Conservation (phyloP, 352 stramenopile genomes). For the Phytophthora nicotianae region DNA sequence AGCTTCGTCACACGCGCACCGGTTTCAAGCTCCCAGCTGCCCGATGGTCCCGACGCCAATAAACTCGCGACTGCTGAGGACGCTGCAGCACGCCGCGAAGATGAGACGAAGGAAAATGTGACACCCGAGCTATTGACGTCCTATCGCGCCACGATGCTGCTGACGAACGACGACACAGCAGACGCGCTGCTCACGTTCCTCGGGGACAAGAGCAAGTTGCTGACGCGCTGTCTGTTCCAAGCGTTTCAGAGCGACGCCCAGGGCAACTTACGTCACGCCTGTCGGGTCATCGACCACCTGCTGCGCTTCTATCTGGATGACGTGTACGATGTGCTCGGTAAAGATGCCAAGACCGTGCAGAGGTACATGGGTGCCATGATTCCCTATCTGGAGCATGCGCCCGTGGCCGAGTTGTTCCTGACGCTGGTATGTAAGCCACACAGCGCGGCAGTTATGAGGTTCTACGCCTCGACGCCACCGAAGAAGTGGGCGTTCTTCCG, state of each 20-base stretch:
- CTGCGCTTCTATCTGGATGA: conserved; percentile 87
- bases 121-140: conserved; percentile 72
- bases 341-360: conserved; percentile 59
- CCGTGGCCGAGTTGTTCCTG: conserved; percentile 87
- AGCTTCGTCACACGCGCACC: conserved; percentile 66
- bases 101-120: conserved; percentile 46
- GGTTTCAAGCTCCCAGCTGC: conserved; percentile 31
- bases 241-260: conserved; percentile 71
- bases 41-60: conserved; percentile 48
- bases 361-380: conserved; percentile 90
- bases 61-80: conserved; percentile 29
- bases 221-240: conserved; percentile 82
- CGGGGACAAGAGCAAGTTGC: conserved; percentile 73
- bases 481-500: conserved; percentile 92
- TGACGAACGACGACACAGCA: conserved; percentile 85
- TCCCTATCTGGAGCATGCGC: conserved; percentile 75
- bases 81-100: conserved; percentile 19
- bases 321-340: conserved; percentile 85
- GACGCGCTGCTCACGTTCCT: conserved; percentile 86
- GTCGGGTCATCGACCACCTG: conserved; percentile 87
- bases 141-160: conserved; percentile 89
- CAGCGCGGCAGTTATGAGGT: conserved; percentile 68
- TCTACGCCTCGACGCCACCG: conserved; percentile 67
- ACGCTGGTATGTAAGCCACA: conserved; percentile 89
- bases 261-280: conserved; percentile 88